Base-by-base conservation (phyloP, 495 filamentous ascomycete genomes). In the Bombardia bombarda region DNA sequence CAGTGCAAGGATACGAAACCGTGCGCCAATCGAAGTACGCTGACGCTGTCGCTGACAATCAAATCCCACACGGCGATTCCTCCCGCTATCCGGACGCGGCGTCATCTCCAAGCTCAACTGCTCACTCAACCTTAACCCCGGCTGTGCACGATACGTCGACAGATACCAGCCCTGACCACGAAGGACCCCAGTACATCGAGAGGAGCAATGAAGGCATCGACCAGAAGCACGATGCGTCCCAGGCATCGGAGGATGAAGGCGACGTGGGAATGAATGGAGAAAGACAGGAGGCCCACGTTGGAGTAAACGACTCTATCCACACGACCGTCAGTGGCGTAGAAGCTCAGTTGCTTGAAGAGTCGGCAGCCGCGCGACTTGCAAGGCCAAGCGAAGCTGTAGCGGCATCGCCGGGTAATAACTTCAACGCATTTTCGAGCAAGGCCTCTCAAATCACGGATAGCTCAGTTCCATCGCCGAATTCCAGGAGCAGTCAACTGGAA, bases 101-200 rank as follows among this genome's bases (percentile, higher is more conserved):
- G 36, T 65, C 65, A 13, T 70, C 69, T 9, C 66, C 74, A 14
- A 60, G 57, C 1, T 70, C 74, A 7, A 73, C 67, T 4, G 53
- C 63, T 23, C 60, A 62, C 41, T 66, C 63, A 12, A 57, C 60
- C 24, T 56, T 58, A 3, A 69, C 66, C 3, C 65, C 66, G 3
- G 57, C 46, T 1, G 45, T 63, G 2, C 65, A 69, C 62, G 59
- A 69, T 32, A 56, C 53, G 0, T 67, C 74, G 1, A 64, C 72
- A 1, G 69, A 74, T 46, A 75, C 76, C 2, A 75, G 72, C 44
- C 70, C 76, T 1, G 73, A 77, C 48, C 68, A 69, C 35, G 75
- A 78, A 30, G 61, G 58, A 23, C 58, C 67, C 20, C 58, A 70
- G 50, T 61, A 60, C 52, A 28, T 53, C 28, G 59, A 62, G n/a